phyloP scores from a whole-genome alignment of 495 filamentous ascomycete genomes.

The Neurospora tetrasperma region DNA sequence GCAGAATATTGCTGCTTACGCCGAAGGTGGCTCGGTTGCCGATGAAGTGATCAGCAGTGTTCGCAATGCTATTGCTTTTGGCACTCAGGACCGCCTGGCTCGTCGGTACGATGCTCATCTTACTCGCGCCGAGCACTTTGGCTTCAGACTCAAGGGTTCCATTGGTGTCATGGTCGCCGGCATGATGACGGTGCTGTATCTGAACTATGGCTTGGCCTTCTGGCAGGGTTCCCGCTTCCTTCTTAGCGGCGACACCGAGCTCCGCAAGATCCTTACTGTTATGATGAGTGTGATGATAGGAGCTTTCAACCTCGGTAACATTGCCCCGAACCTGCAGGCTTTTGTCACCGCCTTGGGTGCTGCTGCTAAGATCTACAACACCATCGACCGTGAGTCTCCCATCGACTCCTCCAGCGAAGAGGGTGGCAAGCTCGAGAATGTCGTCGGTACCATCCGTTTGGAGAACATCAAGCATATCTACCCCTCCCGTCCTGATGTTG shows the following conservation, averaged over 20 bases:
- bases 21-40: constrained; percentile 74
- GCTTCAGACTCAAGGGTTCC: constrained; percentile 59
- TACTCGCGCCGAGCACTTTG: constrained; percentile 60
- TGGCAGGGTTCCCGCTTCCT: constrained; percentile 86
- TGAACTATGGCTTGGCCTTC: constrained; percentile 88
- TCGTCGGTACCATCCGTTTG: constrained; percentile 75
- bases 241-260: constrained; percentile 49
- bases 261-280: constrained; percentile 60
- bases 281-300: constrained; percentile 85
- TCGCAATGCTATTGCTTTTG: constrained; percentile 86
- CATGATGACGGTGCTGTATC: constrained; percentile 74
- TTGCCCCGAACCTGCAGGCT: constrained; percentile 75
- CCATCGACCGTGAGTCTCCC: constrained; percentile 84
- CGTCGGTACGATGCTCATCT: constrained; percentile 73
- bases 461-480: constrained; percentile 83
- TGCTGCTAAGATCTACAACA: constrained; percentile 80
- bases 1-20: constrained; percentile 65
- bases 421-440: constrained; percentile 57
- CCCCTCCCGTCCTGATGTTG: constrained; percentile 81
- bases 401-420: constrained; percentile 65
- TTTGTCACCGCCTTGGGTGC: constrained; percentile 68
- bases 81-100: constrained; percentile 81
- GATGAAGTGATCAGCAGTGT: constrained; percentile 95
- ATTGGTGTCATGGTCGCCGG: constrained; percentile 67
- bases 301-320: constrained; percentile 82